Percentiles rank a stretch among this genome's conserved stretches.
Evolutionary conservation across 768 basidiomycete genomes (phyloP).

Genomic region (Lactarius quietus): DNA sequence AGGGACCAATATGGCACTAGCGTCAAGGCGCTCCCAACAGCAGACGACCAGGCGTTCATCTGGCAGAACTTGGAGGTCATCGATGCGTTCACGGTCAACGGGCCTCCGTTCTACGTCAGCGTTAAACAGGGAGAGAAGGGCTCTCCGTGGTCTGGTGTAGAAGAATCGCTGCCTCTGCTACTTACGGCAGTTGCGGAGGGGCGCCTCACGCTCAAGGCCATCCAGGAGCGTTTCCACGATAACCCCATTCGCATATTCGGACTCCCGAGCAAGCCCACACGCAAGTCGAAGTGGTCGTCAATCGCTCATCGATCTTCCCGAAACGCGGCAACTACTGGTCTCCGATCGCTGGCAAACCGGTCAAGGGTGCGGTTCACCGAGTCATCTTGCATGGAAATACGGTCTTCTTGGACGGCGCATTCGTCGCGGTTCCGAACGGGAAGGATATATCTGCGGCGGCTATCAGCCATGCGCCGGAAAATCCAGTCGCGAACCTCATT

Average conservation of each 20-base stretch:
- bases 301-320: constrained; percentile 60
- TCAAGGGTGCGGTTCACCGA: constrained; percentile 80
- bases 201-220: constrained; percentile 75
- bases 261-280: constrained; percentile 84
- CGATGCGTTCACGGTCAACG: constrained; percentile 88
- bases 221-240: constrained; percentile 80
- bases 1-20: constrained; percentile 60
- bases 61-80: constrained; percentile 84
- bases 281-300: constrained; percentile 89
- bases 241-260: constrained; percentile 92
- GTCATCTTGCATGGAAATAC: constrained; percentile 90
- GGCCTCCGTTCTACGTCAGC: constrained; percentile 75
- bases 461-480: constrained; percentile 19
- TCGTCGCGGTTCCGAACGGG: constrained; percentile 57
- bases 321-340: constrained; percentile 67
- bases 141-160: constrained; percentile 73
- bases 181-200: constrained; percentile 82
- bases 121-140: constrained; percentile 54
- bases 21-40: constrained; percentile 60
- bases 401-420: constrained; percentile 79
- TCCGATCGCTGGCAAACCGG: constrained; percentile 59
- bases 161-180: constrained; percentile 84
- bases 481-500: constrained; percentile 5
- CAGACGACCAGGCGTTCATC: constrained; percentile 72
- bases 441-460: constrained; percentile 66